Percentiles rank a stretch among this genome's conserved stretches.
phyloP scores from a whole-genome alignment of 2,329 filamentous ascomycete genomes.

The Karstenula rhodostoma region DNA sequence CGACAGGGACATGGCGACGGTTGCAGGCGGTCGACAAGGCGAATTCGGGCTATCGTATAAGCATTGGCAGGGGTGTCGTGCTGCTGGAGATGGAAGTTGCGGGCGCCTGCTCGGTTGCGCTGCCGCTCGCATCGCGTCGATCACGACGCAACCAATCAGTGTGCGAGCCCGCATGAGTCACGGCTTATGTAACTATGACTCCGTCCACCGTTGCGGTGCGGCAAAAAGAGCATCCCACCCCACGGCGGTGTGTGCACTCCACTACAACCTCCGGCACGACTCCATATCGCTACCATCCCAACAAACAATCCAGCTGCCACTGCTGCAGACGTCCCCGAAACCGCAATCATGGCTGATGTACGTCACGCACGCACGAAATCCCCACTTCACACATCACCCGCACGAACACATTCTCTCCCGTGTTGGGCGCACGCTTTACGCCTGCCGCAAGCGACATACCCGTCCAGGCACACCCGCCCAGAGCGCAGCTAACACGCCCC shows the following conservation, averaged over 20 bases:
- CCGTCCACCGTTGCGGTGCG: conserved; percentile 16
- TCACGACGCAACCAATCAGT: conserved; percentile 33
- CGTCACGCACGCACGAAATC: conserved; percentile 38
- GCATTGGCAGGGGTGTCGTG: conserved; percentile 25
- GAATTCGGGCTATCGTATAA: conserved; percentile 26
- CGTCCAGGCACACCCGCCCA: not conserved
- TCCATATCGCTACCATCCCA: not conserved
- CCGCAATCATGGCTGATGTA: conserved; percentile 63
- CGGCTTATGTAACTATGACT: conserved; percentile 22
- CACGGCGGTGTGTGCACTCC: not conserved
- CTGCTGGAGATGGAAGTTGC: conserved; percentile 18
- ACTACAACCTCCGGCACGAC: conserved; percentile 5
- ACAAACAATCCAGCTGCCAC: conserved; percentile 9
- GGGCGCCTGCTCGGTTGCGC: conserved; percentile 21
- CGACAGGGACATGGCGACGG: conserved; percentile 44
- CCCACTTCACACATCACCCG: conserved; percentile 19
- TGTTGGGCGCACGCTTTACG: not conserved
- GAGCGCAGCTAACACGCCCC: not conserved
- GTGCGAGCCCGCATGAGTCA: conserved; percentile 28
- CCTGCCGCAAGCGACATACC: not conserved
- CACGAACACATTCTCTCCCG: not conserved
- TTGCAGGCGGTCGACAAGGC: conserved; percentile 7
- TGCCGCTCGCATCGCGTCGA: conserved; percentile 25
- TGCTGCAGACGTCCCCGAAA: conserved; percentile 22
- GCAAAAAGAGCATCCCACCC: conserved; percentile 16